Conservation (phyloP, 257 asterid species). For the Fraxinus pennsylvanica region DNA sequence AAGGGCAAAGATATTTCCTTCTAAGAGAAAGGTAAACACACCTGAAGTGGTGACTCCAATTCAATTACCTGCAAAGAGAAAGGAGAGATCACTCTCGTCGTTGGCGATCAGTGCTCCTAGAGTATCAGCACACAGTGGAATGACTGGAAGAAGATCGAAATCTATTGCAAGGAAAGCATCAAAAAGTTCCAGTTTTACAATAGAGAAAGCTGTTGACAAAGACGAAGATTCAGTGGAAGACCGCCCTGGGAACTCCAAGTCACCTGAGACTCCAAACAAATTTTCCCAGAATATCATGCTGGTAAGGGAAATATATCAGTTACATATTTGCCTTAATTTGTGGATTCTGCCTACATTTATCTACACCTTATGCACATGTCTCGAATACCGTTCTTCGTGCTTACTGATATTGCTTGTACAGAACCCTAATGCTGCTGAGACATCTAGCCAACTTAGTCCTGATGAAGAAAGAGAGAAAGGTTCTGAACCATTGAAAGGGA, state of each 20-base stretch:
- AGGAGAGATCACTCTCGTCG: constrained; percentile 95
- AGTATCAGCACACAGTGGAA: constrained; percentile 81
- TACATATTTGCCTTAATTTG: not conserved
- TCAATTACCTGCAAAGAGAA: constrained; percentile 82
- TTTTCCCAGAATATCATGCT: constrained; percentile 59
- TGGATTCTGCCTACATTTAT: not conserved
- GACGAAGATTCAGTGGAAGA: constrained; percentile 71
- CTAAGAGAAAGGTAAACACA: constrained; percentile 74
- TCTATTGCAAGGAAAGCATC: constrained; percentile 78
- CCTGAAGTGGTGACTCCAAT: constrained; percentile 67
- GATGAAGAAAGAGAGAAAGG: constrained; percentile 55
- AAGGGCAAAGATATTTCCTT: constrained; percentile 87
- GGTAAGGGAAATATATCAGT: constrained; percentile 48
- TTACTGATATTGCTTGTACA: constrained; percentile 38
- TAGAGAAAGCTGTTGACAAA: constrained; percentile 74
- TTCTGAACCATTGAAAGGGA: constrained; percentile 66
- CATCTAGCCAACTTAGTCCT: constrained; percentile 44
- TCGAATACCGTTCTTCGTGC: constrained; percentile 22
- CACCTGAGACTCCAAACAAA: constrained; percentile 66
- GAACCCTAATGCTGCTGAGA: constrained; percentile 66
- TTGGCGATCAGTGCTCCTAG: constrained; percentile 95
- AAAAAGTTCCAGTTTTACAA: constrained; percentile 70
- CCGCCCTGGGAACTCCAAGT: constrained; percentile 71
- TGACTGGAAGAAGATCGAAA: constrained; percentile 92
- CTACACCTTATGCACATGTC: not conserved